phyloP scores from a whole-genome alignment of 1,139 yeast species.

The Sporopachydermia cereana region DNA sequence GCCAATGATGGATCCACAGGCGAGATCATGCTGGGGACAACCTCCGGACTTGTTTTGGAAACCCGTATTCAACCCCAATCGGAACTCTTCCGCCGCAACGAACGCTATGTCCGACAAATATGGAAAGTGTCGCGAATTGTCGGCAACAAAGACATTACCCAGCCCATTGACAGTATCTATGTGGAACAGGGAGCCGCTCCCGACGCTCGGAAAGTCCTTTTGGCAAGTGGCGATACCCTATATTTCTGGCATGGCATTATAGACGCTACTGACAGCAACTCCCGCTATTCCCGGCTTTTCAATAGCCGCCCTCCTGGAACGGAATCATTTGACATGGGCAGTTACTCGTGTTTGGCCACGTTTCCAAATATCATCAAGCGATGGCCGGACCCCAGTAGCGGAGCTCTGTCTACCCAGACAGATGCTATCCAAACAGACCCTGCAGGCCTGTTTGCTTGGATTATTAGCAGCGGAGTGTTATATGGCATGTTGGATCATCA shows the following conservation, averaged over 20 bases:
- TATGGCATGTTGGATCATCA: conserved; percentile 24
- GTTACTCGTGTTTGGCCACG: background rate
- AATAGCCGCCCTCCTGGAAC: background rate
- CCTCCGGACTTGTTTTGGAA: conserved; percentile 35
- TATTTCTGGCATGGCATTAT: background rate
- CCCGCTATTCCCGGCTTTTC: conserved; percentile 11
- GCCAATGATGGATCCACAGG: conserved; percentile 28
- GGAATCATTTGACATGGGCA: background rate
- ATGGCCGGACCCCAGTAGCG: background rate
- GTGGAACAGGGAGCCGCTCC: conserved; percentile 10
- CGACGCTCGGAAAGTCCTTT: background rate
- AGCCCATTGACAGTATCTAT: conserved; percentile 26
- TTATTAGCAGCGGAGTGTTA: conserved; percentile 33
- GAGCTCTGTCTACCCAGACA: background rate
- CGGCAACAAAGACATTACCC: conserved; percentile 15
- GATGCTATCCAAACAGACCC: background rate
- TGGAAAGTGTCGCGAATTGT: conserved; percentile 19
- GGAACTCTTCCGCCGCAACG: conserved; percentile 31
- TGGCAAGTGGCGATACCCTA: background rate
- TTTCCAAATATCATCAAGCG: background rate
- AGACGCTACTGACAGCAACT: background rate
- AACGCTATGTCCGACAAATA: conserved; percentile 29
- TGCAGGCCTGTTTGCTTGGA: conserved; percentile 30
- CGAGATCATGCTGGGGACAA: conserved; percentile 37
- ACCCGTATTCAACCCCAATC: conserved; percentile 31